Conservation (phyloP, 2,329 filamentous ascomycete species). For the Cordyceps cicadae region DNA sequence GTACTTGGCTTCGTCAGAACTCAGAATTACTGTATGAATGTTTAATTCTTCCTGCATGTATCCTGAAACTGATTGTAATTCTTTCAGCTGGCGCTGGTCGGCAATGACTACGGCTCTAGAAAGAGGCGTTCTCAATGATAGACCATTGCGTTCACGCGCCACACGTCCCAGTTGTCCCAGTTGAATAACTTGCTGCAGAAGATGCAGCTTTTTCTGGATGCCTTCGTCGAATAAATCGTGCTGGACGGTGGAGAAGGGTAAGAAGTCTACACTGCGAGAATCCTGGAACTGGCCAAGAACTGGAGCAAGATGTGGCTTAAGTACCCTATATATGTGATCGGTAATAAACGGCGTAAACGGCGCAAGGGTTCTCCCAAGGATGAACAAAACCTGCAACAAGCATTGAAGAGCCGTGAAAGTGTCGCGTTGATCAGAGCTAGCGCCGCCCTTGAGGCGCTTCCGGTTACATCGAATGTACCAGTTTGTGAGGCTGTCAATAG, state of each 20-base stretch:
- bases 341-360: constrained; percentile 87
- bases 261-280: constrained; percentile 74
- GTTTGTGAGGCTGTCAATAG: constrained; percentile 83
- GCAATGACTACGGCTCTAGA: constrained; percentile 79
- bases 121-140: constrained; percentile 75
- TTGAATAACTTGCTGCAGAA: constrained; percentile 88
- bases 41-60: constrained; percentile 84
- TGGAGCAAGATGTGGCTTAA: constrained; percentile 70
- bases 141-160: constrained; percentile 67
- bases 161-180: constrained; percentile 74
- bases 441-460: constrained; percentile 73
- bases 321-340: constrained; percentile 74
- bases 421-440: constrained; percentile 56
- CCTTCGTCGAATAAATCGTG: constrained; percentile 72
- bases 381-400: constrained; percentile 81
- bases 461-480: constrained; percentile 91
- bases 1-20: constrained; percentile 73
- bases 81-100: constrained; percentile 63
- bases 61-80: constrained; percentile 67
- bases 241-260: constrained; percentile 72
- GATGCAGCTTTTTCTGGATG: constrained; percentile 68
- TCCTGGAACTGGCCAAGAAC: constrained; percentile 55
- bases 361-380: constrained; percentile 68
- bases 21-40: constrained; percentile 69
- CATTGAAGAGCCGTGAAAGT: constrained; percentile 79